Evolutionary conservation across 352 stramenopile genomes (phyloP).

Genomic region (Phytophthora gonapodyides): DNA sequence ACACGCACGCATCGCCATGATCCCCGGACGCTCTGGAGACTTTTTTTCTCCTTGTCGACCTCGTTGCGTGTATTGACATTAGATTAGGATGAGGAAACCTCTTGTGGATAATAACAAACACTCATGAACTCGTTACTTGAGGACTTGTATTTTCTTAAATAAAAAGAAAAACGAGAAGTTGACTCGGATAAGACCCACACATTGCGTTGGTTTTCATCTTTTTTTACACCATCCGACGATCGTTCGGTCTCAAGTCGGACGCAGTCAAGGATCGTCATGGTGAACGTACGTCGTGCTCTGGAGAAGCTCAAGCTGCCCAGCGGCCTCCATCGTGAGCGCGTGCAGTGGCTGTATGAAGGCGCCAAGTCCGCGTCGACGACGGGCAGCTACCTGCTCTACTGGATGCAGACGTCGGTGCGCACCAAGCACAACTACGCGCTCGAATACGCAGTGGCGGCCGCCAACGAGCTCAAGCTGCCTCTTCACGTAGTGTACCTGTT

Average conservation of each 20-base stretch:
- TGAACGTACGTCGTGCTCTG: slow-evolving; percentile 52
- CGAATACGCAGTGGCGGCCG: slow-evolving; percentile 73
- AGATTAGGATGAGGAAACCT: slow-evolving; percentile 35
- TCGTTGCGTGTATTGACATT: slow-evolving; percentile 40
- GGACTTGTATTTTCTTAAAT: background rate
- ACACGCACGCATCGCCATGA: background rate
- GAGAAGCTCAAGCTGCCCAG: slow-evolving; percentile 60
- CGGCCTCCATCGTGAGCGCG: slow-evolving; percentile 67
- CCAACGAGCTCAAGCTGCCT: slow-evolving; percentile 65
- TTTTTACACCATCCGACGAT: no score
- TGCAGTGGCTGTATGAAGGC: slow-evolving; percentile 81
- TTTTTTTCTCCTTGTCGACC: slow-evolving; percentile 1
- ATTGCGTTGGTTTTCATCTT: no score
- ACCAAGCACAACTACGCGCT: slow-evolving; percentile 85
- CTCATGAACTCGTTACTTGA: slow-evolving; percentile 12
- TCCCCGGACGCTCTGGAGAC: background rate
- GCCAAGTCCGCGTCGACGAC: slow-evolving; percentile 9
- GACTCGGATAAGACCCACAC: no score
- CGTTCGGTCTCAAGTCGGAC: slow-evolving; percentile 12
- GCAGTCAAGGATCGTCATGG: slow-evolving; percentile 22
- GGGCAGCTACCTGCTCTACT: slow-evolving; percentile 72
- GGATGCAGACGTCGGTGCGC: slow-evolving; percentile 88
- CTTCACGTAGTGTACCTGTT: slow-evolving; percentile 81
- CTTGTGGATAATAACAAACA: slow-evolving; percentile 37
- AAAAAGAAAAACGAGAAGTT: no score